Evolutionary conservation across 2,329 filamentous ascomycete species (phyloP).

Genomic region (Microsporum ferrugineum): DNA sequence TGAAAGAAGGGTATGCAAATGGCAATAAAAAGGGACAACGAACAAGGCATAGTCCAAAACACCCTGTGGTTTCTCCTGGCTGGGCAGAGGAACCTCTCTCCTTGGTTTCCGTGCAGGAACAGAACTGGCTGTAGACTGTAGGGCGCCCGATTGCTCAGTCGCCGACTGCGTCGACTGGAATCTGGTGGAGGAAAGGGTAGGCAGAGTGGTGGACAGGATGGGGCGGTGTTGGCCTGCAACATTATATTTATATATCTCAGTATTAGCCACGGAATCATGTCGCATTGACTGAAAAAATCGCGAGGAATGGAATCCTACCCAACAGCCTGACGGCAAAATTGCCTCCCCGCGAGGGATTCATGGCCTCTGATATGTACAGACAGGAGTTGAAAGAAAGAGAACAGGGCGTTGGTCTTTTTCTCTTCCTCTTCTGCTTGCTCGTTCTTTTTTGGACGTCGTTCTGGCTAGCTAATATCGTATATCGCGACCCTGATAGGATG

Average conservation of each 20-base stretch:
- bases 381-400: not conserved
- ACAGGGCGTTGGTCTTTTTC: not conserved
- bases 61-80: conserved; percentile 41
- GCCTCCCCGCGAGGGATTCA: conserved; percentile 3
- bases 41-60: conserved; percentile 43
- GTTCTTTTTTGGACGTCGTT: not conserved
- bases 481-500: not conserved
- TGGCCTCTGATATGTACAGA: not conserved
- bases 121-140: conserved; percentile 2
- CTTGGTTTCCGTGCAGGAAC: conserved; percentile 30
- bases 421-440: not conserved
- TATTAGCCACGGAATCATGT: not conserved
- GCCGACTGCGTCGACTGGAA: conserved; percentile 1
- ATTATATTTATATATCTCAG: not conserved
- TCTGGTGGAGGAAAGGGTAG: not conserved
- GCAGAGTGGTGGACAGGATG: conserved; percentile 1
- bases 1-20: not conserved
- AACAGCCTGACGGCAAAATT: conserved; percentile 4
- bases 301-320: not conserved
- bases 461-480: not conserved
- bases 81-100: conserved; percentile 38
- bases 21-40: conserved; percentile 14
- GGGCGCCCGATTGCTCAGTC: not conserved
- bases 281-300: not conserved
- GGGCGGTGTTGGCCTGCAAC: not conserved